These are phyloP conservation scores for Colletotrichum sublineola DNA, from an alignment of 2,329 filamentous ascomycete genomes.

Conservation along the genomic window DNA sequence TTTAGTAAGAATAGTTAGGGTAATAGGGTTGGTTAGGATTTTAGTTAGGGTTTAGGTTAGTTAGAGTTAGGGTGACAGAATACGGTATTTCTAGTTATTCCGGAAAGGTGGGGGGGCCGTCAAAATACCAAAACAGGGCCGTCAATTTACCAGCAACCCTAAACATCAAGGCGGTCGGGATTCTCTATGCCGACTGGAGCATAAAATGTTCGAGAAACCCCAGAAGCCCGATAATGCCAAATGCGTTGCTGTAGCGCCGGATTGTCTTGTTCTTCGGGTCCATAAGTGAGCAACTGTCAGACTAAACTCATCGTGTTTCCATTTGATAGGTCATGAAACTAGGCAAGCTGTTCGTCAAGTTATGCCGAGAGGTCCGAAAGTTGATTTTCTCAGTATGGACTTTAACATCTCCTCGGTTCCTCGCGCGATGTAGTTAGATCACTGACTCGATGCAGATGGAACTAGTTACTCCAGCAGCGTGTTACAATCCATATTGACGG, in stretches of 20 bases:
- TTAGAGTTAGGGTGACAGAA: too few species aligned
- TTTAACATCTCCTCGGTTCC: not conserved
- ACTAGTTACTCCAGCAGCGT: not conserved
- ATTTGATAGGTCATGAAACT: not conserved
- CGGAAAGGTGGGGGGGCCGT: too few species aligned
- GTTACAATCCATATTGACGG: too few species aligned
- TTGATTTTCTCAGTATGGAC: not conserved
- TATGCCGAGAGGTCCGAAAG: not conserved
- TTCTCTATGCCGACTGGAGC: not conserved
- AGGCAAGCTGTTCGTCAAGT: not conserved
- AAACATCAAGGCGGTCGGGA: too few species aligned
- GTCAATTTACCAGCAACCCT: too few species aligned
- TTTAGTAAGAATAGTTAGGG: too few species aligned
- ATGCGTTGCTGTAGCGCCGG: not conserved
- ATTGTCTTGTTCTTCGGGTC: not conserved
- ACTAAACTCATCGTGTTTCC: rapidly evolving
- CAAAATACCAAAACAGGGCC: too few species aligned
- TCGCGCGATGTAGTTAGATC: not conserved
- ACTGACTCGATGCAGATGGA: not conserved
- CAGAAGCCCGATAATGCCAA: not conserved
- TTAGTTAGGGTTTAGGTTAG: too few species aligned
- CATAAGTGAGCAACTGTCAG: not conserved
- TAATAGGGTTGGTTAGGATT: too few species aligned
- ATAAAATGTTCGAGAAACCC: not conserved
- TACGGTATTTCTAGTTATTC: too few species aligned